Percentiles rank a stretch among this genome's conserved stretches.
Conservation (phyloP, 169 alveolate genomes). For the Plasmodium relictum region DNA sequence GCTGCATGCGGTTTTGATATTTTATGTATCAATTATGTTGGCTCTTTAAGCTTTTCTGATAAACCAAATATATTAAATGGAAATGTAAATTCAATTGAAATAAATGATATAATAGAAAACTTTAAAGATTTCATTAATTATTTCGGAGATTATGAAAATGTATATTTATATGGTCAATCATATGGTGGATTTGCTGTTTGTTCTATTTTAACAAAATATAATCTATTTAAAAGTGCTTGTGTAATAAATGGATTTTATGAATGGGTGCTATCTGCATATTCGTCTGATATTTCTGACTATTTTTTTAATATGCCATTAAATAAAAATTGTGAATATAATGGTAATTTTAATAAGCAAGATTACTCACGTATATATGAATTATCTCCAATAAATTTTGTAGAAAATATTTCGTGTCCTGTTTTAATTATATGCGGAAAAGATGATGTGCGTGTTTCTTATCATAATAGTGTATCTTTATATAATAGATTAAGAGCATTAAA, state of each 20-base stretch:
- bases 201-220: conserved; percentile 55
- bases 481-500: conserved; percentile 33
- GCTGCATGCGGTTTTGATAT: conserved; percentile 76
- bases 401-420: conserved; percentile 45
- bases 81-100: conserved; percentile 42
- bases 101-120: conserved; percentile 37
- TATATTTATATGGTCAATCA: conserved; percentile 63
- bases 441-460: conserved; percentile 60
- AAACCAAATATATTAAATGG: conserved; percentile 53
- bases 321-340: conserved; percentile 32
- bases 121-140: conserved; percentile 12
- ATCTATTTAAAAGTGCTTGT: conserved; percentile 66
- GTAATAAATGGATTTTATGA: conserved; percentile 63
- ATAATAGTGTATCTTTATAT: conserved; percentile 65
- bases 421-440: conserved; percentile 61
- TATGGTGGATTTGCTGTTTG: conserved; percentile 67
- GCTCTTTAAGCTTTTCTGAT: conserved; percentile 27
- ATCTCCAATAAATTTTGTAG: conserved; percentile 39
- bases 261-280: conserved; percentile 43
- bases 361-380: conserved; percentile 17
- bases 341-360: conserved; percentile 16
- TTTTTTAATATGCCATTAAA: conserved; percentile 26
- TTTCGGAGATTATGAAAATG: conserved; percentile 62
- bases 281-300: conserved; percentile 63
- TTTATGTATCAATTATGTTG: conserved; percentile 57